Conservation (phyloP, 1,139 yeast species). For the Debaryomyces sp. region DNA sequence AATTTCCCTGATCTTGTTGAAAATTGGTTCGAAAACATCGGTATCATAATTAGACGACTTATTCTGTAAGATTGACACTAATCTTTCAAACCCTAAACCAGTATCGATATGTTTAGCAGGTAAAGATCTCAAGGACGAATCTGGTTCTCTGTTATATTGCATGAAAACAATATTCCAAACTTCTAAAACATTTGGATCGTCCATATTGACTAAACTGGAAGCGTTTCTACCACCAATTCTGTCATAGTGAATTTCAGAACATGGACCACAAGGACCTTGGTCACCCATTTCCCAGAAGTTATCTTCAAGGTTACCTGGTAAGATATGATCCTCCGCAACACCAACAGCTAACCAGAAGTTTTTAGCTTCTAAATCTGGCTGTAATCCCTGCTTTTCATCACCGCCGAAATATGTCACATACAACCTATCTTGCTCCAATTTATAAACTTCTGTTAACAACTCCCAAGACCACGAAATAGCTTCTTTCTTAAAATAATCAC, state of each 20-base stretch:
- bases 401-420: constrained; percentile 98
- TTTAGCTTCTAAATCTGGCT: constrained; percentile 93
- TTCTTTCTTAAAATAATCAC: constrained; percentile 95
- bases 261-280: constrained; percentile 99
- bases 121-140: constrained; percentile 74
- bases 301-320: constrained; percentile 88
- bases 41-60: constrained; percentile 94
- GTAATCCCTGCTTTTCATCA: constrained; percentile 78
- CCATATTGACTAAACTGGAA: constrained; percentile 83
- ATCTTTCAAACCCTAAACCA: constrained; percentile 98
- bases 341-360: constrained; percentile 85
- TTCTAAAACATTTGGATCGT: constrained; percentile 96
- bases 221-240: constrained; percentile 98
- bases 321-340: constrained; percentile 85
- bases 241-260: constrained; percentile 96
- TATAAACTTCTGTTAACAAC: constrained; percentile 79
- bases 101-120: constrained; percentile 97
- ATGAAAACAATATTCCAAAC: constrained; percentile 98
- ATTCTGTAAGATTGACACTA: constrained; percentile 91
- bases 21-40: constrained; percentile 90
- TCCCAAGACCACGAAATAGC: constrained; percentile 93
- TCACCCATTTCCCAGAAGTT: constrained; percentile 99
- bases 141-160: constrained; percentile 93
- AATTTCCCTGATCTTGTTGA: constrained; percentile 82
- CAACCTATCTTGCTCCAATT: constrained; percentile 73